Base-by-base conservation (phyloP, 352 stramenopile species). In the Pythium aquatile region DNA sequence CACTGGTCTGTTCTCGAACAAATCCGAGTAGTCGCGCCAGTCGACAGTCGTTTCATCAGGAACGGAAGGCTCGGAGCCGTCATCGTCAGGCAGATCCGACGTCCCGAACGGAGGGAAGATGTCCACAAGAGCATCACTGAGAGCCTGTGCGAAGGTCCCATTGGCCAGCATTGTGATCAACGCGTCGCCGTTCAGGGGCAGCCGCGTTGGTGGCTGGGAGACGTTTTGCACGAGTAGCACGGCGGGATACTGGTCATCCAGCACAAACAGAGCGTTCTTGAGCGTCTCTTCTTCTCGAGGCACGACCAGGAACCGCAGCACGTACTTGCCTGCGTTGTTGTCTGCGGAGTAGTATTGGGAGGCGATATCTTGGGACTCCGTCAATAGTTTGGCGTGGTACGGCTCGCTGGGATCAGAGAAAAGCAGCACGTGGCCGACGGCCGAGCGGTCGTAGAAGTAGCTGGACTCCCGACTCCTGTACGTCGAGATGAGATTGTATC, bases 261-360 rank as follows among this genome's bases (percentile, higher is more conserved):
- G 44, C 2, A 80, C 73, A 9, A 78, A 72, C 17, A 75, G 42
- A 5, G 72, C 73, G 29, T 70, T 65, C 13, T 63, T 68, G 26
- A 83, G 52, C 26, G 52, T 62, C 3, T 26, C 47, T 53, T 79
- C 61, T 9, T 70, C n/a, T 17, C 47, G 62, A 2, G 63, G 52
- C 5, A 83, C 63, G 5, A 71, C 30, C 33, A 83, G 30, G 55
- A 83, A 83, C 5, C 73, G 73, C 44, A 80, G 52, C 59, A 61
- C 37, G 30, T 46, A 44, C 16, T 47, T 59, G 1, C 30, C 24
- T 11, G 39, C 44, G 24, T 64, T 65, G 33, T 58, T 57, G 2
- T n/a, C 33, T n/a, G 48, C 32, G 10, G 32, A 14, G 29, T 72
- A 72, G 52, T 76, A 76, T 3, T 17, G 17, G 11, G 29, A n/a